Base-by-base conservation (phyloP, 495 filamentous ascomycete species). In the Gamarada debralockiae region DNA sequence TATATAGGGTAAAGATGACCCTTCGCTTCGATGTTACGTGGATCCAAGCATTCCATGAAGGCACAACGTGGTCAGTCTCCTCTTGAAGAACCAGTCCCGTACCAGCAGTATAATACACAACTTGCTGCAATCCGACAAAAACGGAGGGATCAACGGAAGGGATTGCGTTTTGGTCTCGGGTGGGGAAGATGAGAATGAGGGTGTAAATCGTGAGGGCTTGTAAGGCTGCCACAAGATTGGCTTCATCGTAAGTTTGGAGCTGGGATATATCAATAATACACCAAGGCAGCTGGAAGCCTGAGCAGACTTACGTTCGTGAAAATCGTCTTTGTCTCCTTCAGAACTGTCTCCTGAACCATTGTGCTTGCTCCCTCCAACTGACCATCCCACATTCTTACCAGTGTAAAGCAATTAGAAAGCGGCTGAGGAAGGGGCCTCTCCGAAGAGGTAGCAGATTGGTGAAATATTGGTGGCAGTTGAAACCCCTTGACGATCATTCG, bases 381-480 rank as follows among this genome's bases (percentile, higher is more conserved):
- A 10, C 65, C 64, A 46, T 63, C 50, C 70, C 70, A 73, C 65
- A 73, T 67, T 49, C 68, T 70, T 38, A 55, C 57, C 14, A 73
- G 48, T 13, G 68, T 66, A 9, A 67, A 50, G 54, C 70, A 73
- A 20, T 62, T 65, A 17, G 66, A 63, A n/a, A 73, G 52, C 1
- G 65, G 65, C 33, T 34, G 44, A 1, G 66, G 61, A 18, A 65
- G 43, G 17, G 38, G 49, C 1, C 46, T 42, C 44, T 54, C 40
- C 9, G 33, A 36, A 6, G 63, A 21, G 27, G 27, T 10, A 6
- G 69, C 61, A 12, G 61, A 57, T 12, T 43, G 44, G 49, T 73
- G 70, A 12, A 70, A 56, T 10, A 69, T 45, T 6, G 70, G 70
- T 3, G 70, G 70, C 1, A 58, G 38, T 49, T 71, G 64, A 33